phyloP scores from a whole-genome alignment of 2,329 filamentous ascomycete genomes.

The Diaporthe citriasiana region DNA sequence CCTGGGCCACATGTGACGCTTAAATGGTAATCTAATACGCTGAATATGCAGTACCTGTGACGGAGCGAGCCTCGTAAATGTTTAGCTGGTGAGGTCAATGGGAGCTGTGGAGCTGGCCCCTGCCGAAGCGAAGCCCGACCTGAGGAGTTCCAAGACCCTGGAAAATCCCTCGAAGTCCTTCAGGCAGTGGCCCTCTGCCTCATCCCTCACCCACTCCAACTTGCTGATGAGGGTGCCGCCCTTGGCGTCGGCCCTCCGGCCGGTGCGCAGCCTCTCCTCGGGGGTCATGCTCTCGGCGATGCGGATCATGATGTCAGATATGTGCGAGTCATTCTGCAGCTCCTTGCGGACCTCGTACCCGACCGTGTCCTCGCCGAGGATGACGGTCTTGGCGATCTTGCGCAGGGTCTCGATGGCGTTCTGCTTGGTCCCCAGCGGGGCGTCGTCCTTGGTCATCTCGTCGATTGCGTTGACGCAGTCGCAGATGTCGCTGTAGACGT shows the following conservation, averaged over 20 bases:
- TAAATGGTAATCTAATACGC: background rate
- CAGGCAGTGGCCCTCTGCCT: background rate
- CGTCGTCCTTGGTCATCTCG: constrained; percentile 28
- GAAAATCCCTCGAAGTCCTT: constrained; percentile 1
- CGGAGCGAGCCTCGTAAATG: background rate
- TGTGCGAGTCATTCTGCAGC: constrained; percentile 19
- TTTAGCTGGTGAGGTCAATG: constrained; percentile 1
- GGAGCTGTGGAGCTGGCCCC: background rate
- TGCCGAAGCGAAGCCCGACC: background rate
- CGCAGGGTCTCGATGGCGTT: constrained; percentile 41
- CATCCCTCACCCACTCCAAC: constrained; percentile 26
- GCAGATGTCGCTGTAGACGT: constrained; percentile 29
- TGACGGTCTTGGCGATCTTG: constrained; percentile 40
- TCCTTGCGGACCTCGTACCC: constrained; percentile 31
- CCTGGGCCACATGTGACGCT: background rate
- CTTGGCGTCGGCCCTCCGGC: background rate
- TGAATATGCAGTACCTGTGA: background rate
- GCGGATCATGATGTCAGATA: constrained; percentile 31
- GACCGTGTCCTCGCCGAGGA: constrained; percentile 31
- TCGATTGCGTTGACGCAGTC: constrained; percentile 27
- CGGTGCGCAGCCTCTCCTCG: constrained; percentile 27
- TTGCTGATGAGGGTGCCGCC: constrained; percentile 18
- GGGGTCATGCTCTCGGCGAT: constrained; percentile 30
- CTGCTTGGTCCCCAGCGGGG: constrained; percentile 34
- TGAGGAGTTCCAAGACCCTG: constrained; percentile 22